Evolutionary conservation across 495 filamentous ascomycete genomes (phyloP), one percentile per base, ranked within the genome.

Genomic region (Xylaria bambusicola): DNA sequence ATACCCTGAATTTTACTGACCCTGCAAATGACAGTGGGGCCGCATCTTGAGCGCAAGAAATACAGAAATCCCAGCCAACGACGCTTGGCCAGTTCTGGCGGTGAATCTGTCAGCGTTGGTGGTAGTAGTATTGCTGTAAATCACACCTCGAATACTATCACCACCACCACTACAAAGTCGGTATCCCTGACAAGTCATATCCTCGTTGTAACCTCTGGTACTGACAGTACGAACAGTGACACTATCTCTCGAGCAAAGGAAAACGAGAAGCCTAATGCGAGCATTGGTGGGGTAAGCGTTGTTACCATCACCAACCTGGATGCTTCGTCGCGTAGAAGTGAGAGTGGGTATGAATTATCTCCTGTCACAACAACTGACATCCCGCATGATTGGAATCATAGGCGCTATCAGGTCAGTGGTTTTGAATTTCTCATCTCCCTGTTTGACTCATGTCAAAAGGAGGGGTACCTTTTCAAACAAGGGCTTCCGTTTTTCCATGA

Each of bases 371-470:
- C 29, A 74, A 77, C 62, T 15, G 58, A 56, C 13, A 46, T 65
- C 26, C 64, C 64, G 10, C 85, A 86, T 46, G 83, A 84, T 52
- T 92, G 85, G 85, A 91, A 91, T 63, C 77, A 78, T 31, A 85
- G 83, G 73, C 83, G 87, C 38, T 89, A 92, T 68, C 36, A 42
- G 36, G 52, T 54, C 9, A 54, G 52, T 44, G 0, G 2, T 47
- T 21, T 44, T 24, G 23, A 29, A 1, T 41, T 3, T 27, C 45
- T 15, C 45, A 33, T 33, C 5, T n/a, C 29, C 29, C 29, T 5
- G 10, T 33, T 10, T 33, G 29, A 33, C 29, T 5, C 10, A 5
- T 5, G 5, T 33, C 10, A 10, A 33, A 33, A 33, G 29, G 5
- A 33, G 10, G 5, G 10, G 29, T 33, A 10, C 5, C 29, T 10